Percentiles rank a stretch among this genome's conserved stretches.
phyloP scores from a whole-genome alignment of 2,329 filamentous ascomycete genomes.

The Monosporascus sp. region DNA sequence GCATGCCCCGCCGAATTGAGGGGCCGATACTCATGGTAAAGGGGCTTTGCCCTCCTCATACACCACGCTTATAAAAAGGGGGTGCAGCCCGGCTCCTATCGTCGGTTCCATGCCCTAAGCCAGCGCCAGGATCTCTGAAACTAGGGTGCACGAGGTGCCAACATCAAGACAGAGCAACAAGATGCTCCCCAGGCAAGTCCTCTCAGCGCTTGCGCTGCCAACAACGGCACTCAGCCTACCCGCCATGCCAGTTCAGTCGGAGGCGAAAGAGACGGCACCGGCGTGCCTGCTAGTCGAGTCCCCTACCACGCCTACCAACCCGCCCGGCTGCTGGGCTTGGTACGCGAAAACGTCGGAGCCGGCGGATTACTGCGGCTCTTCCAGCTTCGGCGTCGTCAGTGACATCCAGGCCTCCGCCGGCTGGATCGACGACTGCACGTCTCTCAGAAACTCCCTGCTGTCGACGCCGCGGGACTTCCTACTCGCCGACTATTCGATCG shows the following conservation, averaged over 20 bases:
- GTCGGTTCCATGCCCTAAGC: background rate
- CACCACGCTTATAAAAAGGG: background rate
- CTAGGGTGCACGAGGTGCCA: background rate
- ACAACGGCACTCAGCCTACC: slow-evolving; percentile 7
- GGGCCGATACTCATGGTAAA: background rate
- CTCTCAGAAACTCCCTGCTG: slow-evolving; percentile 2
- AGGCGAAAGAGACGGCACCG: background rate
- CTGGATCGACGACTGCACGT: slow-evolving; percentile 7
- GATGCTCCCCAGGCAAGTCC: slow-evolving; percentile 10
- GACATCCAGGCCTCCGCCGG: slow-evolving; percentile 1
- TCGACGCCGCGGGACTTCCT: slow-evolving; percentile 11
- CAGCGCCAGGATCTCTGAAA: background rate
- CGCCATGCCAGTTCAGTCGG: background rate
- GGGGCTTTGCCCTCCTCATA: background rate
- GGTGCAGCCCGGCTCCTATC: background rate
- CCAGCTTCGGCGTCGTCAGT: slow-evolving; percentile 5
- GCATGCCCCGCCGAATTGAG: background rate
- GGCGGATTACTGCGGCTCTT: slow-evolving; percentile 15
- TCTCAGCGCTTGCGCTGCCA: slow-evolving; percentile 6
- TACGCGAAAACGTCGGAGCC: slow-evolving; percentile 6
- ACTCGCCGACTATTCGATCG: slow-evolving; percentile 10
- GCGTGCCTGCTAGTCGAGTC: slow-evolving; percentile 9
- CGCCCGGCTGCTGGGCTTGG: slow-evolving; percentile 15
- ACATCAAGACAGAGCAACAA: background rate
- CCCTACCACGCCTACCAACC: slow-evolving; percentile 11